phyloP scores from a whole-genome alignment of 768 basidiomycete species.

The Mycena alexandri region DNA sequence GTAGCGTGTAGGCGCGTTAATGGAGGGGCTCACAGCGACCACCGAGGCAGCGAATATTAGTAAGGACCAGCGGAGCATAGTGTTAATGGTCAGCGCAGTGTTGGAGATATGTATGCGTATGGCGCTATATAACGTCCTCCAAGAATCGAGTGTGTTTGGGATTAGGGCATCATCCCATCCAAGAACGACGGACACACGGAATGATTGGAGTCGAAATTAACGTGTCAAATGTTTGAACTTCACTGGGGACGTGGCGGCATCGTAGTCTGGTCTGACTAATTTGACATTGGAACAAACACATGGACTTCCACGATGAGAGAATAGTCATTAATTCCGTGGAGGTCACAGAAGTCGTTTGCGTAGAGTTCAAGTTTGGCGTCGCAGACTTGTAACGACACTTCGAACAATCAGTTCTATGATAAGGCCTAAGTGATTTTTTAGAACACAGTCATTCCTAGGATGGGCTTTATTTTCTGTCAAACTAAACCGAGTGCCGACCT shows the following conservation, averaged over 20 bases:
- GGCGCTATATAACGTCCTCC: constrained; percentile 10
- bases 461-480: too few relatives aligned
- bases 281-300: constrained; percentile 10
- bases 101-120: constrained; percentile 1
- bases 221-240: constrained; percentile 15
- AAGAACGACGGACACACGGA: constrained; percentile 12
- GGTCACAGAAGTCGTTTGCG: neutral
- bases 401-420: too few relatives aligned
- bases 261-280: constrained; percentile 1
- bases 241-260: constrained; percentile 4
- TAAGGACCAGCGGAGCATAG: constrained; percentile 14
- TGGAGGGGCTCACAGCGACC: constrained; percentile 9
- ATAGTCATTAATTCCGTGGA: constrained; percentile 1
- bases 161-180: constrained; percentile 15
- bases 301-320: neutral
- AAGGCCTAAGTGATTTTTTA: too few relatives aligned
- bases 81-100: neutral
- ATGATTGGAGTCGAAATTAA: constrained; percentile 12
- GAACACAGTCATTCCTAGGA: too few relatives aligned
- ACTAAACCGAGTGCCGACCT: too few relatives aligned
- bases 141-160: constrained; percentile 4
- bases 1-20: constrained; percentile 5
- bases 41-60: constrained; percentile 11
- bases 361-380: too few relatives aligned
- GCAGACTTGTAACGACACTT: too few relatives aligned